Base-by-base conservation (phyloP, 345 rosid genomes). In the Eucalyptus erythrocorys region DNA sequence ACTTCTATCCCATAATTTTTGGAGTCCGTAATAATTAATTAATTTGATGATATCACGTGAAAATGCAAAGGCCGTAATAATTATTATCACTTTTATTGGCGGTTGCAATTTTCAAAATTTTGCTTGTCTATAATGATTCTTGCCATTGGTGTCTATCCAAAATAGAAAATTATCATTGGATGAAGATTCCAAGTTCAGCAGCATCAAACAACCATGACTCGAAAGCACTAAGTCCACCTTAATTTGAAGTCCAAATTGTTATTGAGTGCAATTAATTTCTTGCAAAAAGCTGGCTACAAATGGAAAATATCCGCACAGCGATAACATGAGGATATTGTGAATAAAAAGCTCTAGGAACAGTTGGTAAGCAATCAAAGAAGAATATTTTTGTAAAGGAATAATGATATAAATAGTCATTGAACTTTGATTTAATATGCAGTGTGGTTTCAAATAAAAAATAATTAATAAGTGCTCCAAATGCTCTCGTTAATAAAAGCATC, bases 381-480 rank as follows among this genome's bases (percentile, higher is more conserved):
- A 71, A 10, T 34, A 8, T 17, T 34, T 34, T 34, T 34, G 2
- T 11, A 34, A 71, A 71, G 0, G 5, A 21, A 21, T 8, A 53
- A 53, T 53, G 26, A 53, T 2, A 21, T 16, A 53, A 53, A 53
- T 53, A 53, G 5, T 53, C 0, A 0, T 0, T 53, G 0, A 0
- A 50, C 2, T 17, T 0, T 50, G 0, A 50, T 50, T 4, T 50
- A 50, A 50, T 50, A 50, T 16, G 1, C 0, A 16, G 22, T 6
- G 22, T 0, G 22, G 2, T 50, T 50, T 50, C 8, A 50, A 50
- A 17, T 6, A 50, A 50, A 50, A 17, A 17, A 50, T 50, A 6
- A 17, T 50, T 50, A 50, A 50, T 0, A 6, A 50, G 22, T 50
- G 22, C 8, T 50, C 55, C 55, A 17, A 50, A 50, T 1, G 55